Percentiles rank a stretch among this genome's conserved stretches.
These are phyloP conservation scores for Prunus mira DNA, from an alignment of 306 rosid genomes.

Conservation along the genomic window DNA sequence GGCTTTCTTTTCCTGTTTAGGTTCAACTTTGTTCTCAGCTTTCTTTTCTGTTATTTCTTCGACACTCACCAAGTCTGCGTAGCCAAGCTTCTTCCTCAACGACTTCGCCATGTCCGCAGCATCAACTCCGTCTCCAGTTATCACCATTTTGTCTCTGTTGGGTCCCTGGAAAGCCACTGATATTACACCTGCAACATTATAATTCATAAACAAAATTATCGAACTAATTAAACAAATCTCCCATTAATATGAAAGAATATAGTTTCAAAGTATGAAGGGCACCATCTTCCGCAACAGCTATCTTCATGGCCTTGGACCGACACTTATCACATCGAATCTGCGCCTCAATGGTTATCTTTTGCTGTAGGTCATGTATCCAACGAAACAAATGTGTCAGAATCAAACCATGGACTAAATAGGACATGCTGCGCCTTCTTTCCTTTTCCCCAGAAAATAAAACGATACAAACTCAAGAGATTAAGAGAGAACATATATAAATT, in stretches of 20 bases:
- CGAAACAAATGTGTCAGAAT: not conserved
- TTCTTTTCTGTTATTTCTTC: slow-evolving; percentile 18
- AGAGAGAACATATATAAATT: not conserved
- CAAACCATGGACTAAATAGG: not conserved
- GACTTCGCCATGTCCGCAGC: slow-evolving; percentile 32
- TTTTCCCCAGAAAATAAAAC: not conserved
- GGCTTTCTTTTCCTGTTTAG: not conserved
- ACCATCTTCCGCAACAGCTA: slow-evolving; percentile 16
- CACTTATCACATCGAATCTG: slow-evolving; percentile 16
- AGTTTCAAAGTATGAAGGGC: not conserved
- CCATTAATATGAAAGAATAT: not conserved
- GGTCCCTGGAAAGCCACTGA: slow-evolving; percentile 16
- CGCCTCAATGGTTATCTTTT: slow-evolving; percentile 29
- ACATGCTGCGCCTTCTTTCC: too few relatives aligned
- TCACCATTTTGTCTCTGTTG: slow-evolving; percentile 18
- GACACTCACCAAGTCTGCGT: slow-evolving; percentile 41
- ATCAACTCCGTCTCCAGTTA: slow-evolving; percentile 47
- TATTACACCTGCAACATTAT: slow-evolving; percentile 12
- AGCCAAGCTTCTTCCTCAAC: slow-evolving; percentile 44
- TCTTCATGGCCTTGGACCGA: slow-evolving; percentile 21
- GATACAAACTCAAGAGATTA: too few relatives aligned
- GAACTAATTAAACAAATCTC: not conserved
- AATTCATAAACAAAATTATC: not conserved
- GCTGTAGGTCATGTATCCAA: slow-evolving; percentile 14
- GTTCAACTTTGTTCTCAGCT: not conserved